Percentiles rank a stretch among this genome's conserved stretches.
Conservation (phyloP, 2,329 filamentous ascomycete species). For the Ophiocordyceps camponoti-saundersi region DNA sequence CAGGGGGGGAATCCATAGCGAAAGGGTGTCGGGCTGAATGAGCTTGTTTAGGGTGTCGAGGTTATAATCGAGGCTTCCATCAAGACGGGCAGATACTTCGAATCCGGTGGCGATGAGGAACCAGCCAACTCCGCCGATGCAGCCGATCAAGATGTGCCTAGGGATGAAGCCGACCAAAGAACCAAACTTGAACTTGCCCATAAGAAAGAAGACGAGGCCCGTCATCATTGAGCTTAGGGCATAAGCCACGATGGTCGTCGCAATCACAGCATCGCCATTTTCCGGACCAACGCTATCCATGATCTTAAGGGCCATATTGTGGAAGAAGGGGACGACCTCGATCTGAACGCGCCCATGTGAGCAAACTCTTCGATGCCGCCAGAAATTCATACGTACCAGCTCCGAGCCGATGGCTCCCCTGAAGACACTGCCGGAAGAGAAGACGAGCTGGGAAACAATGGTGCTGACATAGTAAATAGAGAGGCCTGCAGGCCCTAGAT, state of each 20-base stretch:
- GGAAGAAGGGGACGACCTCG: constrained; percentile 96
- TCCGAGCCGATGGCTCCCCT: constrained; percentile 85
- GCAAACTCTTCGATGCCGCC: not conserved
- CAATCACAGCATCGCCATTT: constrained; percentile 71
- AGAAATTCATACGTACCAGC: constrained; percentile 37
- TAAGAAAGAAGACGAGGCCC: constrained; percentile 76
- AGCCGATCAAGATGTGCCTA: constrained; percentile 87
- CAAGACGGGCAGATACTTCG: constrained; percentile 78
- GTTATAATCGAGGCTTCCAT: constrained; percentile 72
- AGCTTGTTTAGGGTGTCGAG: constrained; percentile 60
- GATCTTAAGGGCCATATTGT: constrained; percentile 92
- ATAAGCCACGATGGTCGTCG: constrained; percentile 86
- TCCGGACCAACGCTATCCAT: constrained; percentile 61
- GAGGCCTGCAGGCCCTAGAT: constrained; percentile 81
- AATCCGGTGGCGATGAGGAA: constrained; percentile 85
- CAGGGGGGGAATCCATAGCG: constrained; percentile 72
- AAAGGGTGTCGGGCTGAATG: constrained; percentile 54
- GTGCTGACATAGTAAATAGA: constrained; percentile 99
- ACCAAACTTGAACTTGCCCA: constrained; percentile 75
- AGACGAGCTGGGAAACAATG: constrained; percentile 81
- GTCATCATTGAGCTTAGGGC: constrained; percentile 82
- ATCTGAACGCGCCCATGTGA: constrained; percentile 35
- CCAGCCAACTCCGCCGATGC: constrained; percentile 92
- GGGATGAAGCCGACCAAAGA: constrained; percentile 95
- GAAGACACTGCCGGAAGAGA: constrained; percentile 77